These are phyloP conservation scores for Hypoxylon trugodes DNA, from an alignment of 495 filamentous ascomycete species.

Conservation along the genomic window DNA sequence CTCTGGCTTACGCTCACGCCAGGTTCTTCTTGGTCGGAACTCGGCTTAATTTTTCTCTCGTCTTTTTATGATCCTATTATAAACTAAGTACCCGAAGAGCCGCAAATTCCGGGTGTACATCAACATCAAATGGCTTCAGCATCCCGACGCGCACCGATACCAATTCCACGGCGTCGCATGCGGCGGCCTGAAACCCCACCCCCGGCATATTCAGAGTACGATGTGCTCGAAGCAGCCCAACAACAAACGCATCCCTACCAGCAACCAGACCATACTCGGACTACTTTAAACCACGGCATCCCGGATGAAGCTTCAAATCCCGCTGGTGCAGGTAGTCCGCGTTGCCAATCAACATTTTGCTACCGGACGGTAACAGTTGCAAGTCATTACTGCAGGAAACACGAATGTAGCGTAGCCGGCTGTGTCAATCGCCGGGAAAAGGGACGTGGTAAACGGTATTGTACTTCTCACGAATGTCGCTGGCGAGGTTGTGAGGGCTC, in stretches of 20 bases:
- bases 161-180: constrained; percentile 21
- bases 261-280: neutral
- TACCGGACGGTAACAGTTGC: constrained; percentile 9
- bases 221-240: constrained; percentile 7
- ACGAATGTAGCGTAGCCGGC: constrained; percentile 16
- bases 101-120: neutral
- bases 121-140: constrained; percentile 13
- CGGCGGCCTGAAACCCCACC: constrained; percentile 30
- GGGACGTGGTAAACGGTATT: constrained; percentile 24
- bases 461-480: constrained; percentile 25
- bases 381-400: constrained; percentile 31
- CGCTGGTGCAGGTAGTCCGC: constrained; percentile 1
- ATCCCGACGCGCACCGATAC: constrained; percentile 15
- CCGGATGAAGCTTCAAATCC: neutral
- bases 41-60: too few relatives aligned
- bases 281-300: neutral
- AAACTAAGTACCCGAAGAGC: neutral
- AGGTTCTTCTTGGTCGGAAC: neutral
- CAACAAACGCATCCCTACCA: neutral
- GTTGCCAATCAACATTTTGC: constrained; percentile 35
- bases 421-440: constrained; percentile 26
- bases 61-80: too few relatives aligned
- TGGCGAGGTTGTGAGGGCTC: constrained; percentile 27
- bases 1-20: constrained; percentile 1
- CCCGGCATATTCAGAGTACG: constrained; percentile 32